phyloP scores from a whole-genome alignment of 306 rosid species.

The Echinosophora koreensis region DNA sequence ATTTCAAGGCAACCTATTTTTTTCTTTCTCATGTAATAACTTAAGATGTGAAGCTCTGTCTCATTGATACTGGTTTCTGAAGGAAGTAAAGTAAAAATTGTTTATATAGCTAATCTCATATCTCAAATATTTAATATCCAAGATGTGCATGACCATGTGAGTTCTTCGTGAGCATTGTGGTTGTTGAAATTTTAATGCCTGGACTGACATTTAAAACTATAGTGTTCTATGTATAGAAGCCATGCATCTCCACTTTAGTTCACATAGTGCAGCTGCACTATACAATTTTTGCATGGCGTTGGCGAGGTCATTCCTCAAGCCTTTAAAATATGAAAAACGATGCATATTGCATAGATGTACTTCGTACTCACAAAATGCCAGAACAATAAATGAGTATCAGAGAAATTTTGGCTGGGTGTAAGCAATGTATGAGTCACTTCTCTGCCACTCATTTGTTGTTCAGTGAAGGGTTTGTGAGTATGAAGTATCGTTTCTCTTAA shows the following conservation, averaged over 20 bases:
- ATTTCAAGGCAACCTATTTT: background rate
- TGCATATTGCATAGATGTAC: background rate
- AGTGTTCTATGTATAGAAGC: background rate
- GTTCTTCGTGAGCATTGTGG: background rate
- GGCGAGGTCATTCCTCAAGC: background rate
- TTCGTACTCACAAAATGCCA: background rate
- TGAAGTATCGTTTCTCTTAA: background rate
- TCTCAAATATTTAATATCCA: background rate
- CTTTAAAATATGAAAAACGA: background rate
- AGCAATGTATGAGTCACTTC: background rate
- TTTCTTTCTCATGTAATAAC: background rate
- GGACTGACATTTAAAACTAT: background rate
- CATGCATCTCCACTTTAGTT: conserved; percentile 12
- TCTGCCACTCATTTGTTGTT: background rate
- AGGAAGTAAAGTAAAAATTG: background rate
- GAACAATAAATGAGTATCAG: background rate
- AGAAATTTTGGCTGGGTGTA: background rate
- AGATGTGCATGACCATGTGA: background rate
- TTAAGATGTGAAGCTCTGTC: conserved; percentile 12
- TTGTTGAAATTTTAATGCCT: background rate
- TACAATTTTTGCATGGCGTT: background rate
- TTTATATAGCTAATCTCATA: conserved; percentile 21
- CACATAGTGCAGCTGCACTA: background rate
- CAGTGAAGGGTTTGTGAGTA: conserved; percentile 13
- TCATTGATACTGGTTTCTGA: background rate